Evolutionary conservation across 2,329 filamentous ascomycete species (phyloP).

Genomic region (Aspergillus glaucus): DNA sequence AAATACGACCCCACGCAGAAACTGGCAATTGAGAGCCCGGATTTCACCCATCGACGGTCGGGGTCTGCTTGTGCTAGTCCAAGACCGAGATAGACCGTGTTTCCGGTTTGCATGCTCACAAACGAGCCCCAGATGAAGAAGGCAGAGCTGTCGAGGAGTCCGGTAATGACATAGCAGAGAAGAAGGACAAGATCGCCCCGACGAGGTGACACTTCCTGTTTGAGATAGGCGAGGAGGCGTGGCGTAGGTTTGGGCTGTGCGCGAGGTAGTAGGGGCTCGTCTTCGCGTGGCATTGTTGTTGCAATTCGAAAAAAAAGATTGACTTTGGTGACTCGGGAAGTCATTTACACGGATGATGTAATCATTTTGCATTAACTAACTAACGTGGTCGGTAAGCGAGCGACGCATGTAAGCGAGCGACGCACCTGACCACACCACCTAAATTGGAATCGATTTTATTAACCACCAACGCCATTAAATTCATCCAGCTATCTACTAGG

Average conservation of each 20-base stretch:
- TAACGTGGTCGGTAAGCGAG: too few relatives aligned
- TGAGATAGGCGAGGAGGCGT: constrained; percentile 8
- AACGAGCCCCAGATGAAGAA: constrained; percentile 75
- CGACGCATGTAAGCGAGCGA: too few relatives aligned
- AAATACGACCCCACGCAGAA: constrained; percentile 68
- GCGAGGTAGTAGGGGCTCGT: background rate
- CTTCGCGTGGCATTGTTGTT: background rate
- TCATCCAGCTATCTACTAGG: too few relatives aligned
- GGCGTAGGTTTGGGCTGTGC: background rate
- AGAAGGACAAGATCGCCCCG: constrained; percentile 65
- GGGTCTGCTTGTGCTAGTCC: constrained; percentile 55
- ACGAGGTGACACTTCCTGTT: constrained; percentile 50
- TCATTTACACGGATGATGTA: background rate
- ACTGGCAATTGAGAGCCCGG: constrained; percentile 60
- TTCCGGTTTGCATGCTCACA: constrained; percentile 81
- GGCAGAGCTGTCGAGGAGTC: constrained; percentile 68
- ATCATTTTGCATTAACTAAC: too few relatives aligned
- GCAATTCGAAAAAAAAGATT: too few relatives aligned
- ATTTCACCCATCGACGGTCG: constrained; percentile 60
- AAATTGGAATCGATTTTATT: too few relatives aligned
- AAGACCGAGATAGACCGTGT: constrained; percentile 72
- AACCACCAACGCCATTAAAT: too few relatives aligned
- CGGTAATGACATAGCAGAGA: constrained; percentile 69
- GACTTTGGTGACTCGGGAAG: too few relatives aligned
- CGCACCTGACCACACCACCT: too few relatives aligned